Evolutionary conservation across 805 yeast genomes (phyloP), one percentile per base, ranked within the genome.

Genomic region (Metschnikowia noctiluminum): DNA sequence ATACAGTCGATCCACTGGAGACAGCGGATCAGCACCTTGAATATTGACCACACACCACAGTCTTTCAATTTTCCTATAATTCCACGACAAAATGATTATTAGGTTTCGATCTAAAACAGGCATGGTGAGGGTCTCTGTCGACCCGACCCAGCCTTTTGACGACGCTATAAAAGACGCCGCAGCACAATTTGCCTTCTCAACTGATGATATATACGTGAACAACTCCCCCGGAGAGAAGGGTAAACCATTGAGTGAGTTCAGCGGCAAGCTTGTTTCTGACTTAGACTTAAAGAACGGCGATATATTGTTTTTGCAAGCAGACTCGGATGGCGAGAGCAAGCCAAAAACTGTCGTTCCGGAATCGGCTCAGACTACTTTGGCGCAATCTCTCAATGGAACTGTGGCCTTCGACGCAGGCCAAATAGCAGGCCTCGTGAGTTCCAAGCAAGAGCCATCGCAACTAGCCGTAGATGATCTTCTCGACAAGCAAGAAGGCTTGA

Each of bases 91-190:
- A 37, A 56, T 54, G 67, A 66, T 70, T 47, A 62, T 91, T 56
- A 69, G 99, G 60, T 89, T 94, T 67, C 78, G 96, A 61, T 76
- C 94, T 28, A 88, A 81, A 60, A 87, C 87, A 56, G 98, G 98
- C 8, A 85, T 82, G 79, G 81, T 80, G 62, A 78, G 98, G 46
- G 77, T 87, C 34, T 63, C 70, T 27, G 80, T 79, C 28, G 80
- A 80, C 27, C 66, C 71, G 3, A 42, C 57, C 1, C 74, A 72
- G 16, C 69, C 69, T 8, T 81, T 87, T 51, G 61, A 65, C 4
- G 55, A 57, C 0, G 78, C 80, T 0, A 54, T 82, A 27, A 76
- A 71, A 27, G 66, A 69, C 42, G 64, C 80, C 28, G 53, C 55
- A 10, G 38, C 42, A 27, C 66, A 71, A 40, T 49, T 71, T 27